Conservation (phyloP, 1,284 basidiomycete species). For the Ustilago esculenta region DNA sequence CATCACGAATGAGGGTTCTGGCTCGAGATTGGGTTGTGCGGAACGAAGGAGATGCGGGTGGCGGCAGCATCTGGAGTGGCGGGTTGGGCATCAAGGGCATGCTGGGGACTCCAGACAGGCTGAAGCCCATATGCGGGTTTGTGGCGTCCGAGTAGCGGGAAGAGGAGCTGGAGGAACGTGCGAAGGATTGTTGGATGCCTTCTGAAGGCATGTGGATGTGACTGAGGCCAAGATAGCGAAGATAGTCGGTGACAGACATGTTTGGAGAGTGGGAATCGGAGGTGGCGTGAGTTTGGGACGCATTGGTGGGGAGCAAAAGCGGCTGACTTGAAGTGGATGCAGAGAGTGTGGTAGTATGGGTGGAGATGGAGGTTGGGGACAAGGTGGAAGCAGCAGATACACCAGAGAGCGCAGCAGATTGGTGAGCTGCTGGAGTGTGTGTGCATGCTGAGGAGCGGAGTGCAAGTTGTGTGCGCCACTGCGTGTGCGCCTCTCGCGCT, state of each 20-base stretch:
- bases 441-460: constrained; percentile 22
- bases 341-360: neutral
- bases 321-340: neutral
- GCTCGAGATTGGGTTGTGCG: constrained; percentile 15
- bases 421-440: neutral
- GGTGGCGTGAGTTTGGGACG: neutral
- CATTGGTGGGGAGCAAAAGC: too few species aligned
- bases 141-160: constrained; percentile 38
- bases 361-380: neutral
- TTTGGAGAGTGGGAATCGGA: constrained; percentile 1
- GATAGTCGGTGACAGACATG: constrained; percentile 38
- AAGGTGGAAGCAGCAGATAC: neutral
- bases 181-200: constrained; percentile 46
- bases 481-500: constrained; percentile 47
- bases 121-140: constrained; percentile 46
- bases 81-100: constrained; percentile 59
- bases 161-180: constrained; percentile 7
- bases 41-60: constrained; percentile 46
- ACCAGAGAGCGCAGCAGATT: neutral
- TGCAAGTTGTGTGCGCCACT: constrained; percentile 48
- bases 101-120: constrained; percentile 57
- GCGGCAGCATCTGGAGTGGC: constrained; percentile 58
- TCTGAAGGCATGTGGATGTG: constrained; percentile 49
- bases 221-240: constrained; percentile 46
- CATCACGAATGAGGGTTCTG: constrained; percentile 8